phyloP scores from a whole-genome alignment of 371 early-diverging fungal genomes.

The Syncephalis fuscata region DNA sequence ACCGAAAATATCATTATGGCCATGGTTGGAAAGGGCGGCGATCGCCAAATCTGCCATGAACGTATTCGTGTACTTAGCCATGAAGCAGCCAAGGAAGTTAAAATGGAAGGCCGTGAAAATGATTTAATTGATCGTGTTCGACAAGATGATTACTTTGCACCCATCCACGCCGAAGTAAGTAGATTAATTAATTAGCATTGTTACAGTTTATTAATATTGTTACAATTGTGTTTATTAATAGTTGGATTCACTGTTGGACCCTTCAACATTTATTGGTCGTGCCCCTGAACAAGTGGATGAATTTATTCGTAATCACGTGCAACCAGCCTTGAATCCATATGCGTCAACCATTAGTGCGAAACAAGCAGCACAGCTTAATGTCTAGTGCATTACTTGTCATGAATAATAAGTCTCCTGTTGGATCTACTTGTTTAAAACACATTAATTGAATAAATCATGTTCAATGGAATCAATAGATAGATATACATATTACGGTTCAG shows the following conservation, averaged over 20 bases:
- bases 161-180: constrained; percentile 24
- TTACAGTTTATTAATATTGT: neutral
- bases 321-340: constrained; percentile 72
- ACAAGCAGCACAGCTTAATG: neutral
- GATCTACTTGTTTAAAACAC: too few species aligned
- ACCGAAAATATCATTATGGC: constrained; percentile 99
- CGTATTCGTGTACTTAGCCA: constrained; percentile 90
- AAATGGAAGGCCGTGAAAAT: constrained; percentile 85
- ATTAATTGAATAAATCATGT: too few species aligned
- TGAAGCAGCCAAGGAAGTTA: constrained; percentile 81
- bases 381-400: too few species aligned
- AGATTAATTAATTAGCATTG: neutral
- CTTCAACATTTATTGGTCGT: constrained; percentile 85
- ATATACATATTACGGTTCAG: too few species aligned
- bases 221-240: constrained; percentile 8
- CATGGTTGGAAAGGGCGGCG: constrained; percentile 92
- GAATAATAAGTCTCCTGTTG: too few species aligned
- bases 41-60: constrained; percentile 93
- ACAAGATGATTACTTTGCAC: constrained; percentile 70
- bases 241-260: constrained; percentile 69
- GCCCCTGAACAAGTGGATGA: constrained; percentile 87
- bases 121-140: constrained; percentile 86
- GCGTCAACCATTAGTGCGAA: neutral
- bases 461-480: too few species aligned
- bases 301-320: constrained; percentile 69